phyloP scores from a whole-genome alignment of 768 basidiomycete genomes.

The Megacollybia marginata region DNA sequence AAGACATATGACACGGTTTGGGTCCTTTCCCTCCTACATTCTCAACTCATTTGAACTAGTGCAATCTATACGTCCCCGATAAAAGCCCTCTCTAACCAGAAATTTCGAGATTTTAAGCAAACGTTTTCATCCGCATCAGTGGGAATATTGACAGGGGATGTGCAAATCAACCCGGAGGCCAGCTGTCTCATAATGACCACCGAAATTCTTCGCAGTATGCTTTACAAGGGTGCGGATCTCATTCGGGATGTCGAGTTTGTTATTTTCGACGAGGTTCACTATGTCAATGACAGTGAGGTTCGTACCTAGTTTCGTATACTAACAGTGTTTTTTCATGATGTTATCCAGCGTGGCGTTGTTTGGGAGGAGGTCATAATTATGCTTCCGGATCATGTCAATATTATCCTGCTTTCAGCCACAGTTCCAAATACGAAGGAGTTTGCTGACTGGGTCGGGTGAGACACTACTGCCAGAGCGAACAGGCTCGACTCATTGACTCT shows the following conservation, averaged over 20 bases:
- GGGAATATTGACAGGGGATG: slow-evolving; percentile 96
- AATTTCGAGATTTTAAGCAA: slow-evolving; percentile 97
- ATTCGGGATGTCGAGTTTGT: slow-evolving; percentile 99
- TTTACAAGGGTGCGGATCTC: slow-evolving; percentile 97
- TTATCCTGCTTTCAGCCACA: slow-evolving; percentile 94
- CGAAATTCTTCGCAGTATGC: slow-evolving; percentile 95
- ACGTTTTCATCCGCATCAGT: slow-evolving; percentile 89
- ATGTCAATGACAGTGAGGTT: slow-evolving; percentile 98
- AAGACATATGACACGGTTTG: slow-evolving; percentile 94
- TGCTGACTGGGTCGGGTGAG: slow-evolving; percentile 98
- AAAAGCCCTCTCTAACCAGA: slow-evolving; percentile 97
- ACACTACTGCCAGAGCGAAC: slow-evolving; percentile 1
- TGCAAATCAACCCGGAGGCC: slow-evolving; percentile 98
- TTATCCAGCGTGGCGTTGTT: slow-evolving; percentile 83
- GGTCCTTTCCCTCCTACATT: not conserved
- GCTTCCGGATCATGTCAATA: slow-evolving; percentile 97
- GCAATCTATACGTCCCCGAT: slow-evolving; percentile 99
- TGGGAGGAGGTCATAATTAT: slow-evolving; percentile 99
- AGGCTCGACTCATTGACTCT: not conserved
- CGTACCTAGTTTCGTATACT: slow-evolving; percentile 5
- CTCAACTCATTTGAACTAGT: slow-evolving; percentile 32
- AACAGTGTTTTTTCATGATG: slow-evolving; percentile 1
- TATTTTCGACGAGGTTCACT: slow-evolving; percentile 99
- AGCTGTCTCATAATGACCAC: slow-evolving; percentile 97
- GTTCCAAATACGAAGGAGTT: slow-evolving; percentile 98